These are phyloP conservation scores for Puccinellia tenuiflora DNA, from an alignment of 176 grass and related monocot genomes.

Conservation along the genomic window DNA sequence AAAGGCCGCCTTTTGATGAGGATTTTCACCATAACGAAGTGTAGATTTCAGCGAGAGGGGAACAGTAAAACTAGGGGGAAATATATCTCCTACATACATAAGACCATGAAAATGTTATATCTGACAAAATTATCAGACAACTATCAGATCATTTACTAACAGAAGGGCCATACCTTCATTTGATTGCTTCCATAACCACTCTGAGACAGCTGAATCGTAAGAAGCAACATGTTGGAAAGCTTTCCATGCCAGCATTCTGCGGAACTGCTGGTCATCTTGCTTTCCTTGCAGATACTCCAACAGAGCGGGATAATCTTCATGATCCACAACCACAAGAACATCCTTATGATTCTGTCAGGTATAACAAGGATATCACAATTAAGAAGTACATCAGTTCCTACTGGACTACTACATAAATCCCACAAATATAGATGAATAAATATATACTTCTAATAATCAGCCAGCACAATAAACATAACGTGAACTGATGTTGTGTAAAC, in stretches of 20 bases:
- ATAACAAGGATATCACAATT: not conserved
- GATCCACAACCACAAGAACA: constrained; percentile 47
- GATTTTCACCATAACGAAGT: constrained; percentile 95
- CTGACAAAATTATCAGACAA: not conserved
- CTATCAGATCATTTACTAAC: not conserved
- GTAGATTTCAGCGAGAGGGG: constrained; percentile 54
- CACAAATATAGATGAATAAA: not conserved
- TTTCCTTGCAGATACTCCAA: constrained; percentile 42
- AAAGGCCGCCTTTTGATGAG: constrained; percentile 90
- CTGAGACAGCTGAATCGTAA: constrained; percentile 81
- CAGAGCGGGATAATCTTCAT: constrained; percentile 45
- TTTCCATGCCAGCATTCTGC: constrained; percentile 78
- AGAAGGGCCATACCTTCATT: constrained; percentile 29
- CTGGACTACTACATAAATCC: not conserved
- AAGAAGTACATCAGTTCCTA: not conserved
- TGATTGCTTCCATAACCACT: constrained; percentile 24
- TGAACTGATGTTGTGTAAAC: not conserved
- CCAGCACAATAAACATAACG: not conserved
- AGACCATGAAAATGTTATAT: not conserved
- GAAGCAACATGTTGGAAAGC: constrained; percentile 80
- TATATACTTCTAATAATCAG: not conserved
- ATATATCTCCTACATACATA: constrained; percentile 41
- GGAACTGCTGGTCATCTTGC: constrained; percentile 56
- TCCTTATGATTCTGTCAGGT: constrained; percentile 43
- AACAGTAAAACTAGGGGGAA: constrained; percentile 79